Evolutionary conservation across 108 stramenopile genomes (phyloP).

Genomic region (Cyclotella baltica): DNA sequence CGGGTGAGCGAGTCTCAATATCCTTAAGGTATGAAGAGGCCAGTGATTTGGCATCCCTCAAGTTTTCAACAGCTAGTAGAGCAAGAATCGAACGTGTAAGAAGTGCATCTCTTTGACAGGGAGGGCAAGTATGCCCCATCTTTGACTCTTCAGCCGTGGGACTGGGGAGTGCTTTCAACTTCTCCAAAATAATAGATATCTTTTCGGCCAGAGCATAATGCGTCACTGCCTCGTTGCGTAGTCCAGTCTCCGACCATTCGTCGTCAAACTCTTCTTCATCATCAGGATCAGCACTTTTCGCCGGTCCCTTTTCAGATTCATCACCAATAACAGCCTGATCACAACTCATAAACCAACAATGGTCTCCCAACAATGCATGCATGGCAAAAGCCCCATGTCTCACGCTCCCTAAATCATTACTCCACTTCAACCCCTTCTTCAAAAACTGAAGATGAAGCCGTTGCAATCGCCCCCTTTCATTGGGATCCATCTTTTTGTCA

Average conservation of each 20-base stretch:
- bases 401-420: conserved; percentile 70
- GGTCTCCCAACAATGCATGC: conserved; percentile 71
- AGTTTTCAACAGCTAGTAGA: conserved; percentile 76
- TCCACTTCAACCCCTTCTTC: conserved; percentile 70
- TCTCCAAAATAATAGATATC: conserved; percentile 60
- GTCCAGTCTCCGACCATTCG: conserved; percentile 57
- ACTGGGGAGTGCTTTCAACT: conserved; percentile 69
- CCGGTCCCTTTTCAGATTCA: conserved; percentile 19
- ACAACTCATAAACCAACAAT: conserved; percentile 68
- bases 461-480: conserved; percentile 71
- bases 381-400: conserved; percentile 65
- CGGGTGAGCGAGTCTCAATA: conserved; percentile 65
- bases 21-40: conserved; percentile 58
- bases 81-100: conserved; percentile 82
- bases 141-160: conserved; percentile 76
- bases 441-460: conserved; percentile 82
- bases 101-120: conserved; percentile 80
- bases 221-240: conserved; percentile 77
- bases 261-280: conserved; percentile 69
- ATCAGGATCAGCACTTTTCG: conserved; percentile 6
- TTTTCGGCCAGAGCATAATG: conserved; percentile 84
- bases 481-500: conserved; percentile 28
- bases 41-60: conserved; percentile 75
- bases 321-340: conserved; percentile 46
- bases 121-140: conserved; percentile 76